A percentile compares a stretch with the other conserved stretches of the same genome.
Conservation (phyloP, 441 rosid genomes). For the Arabidopsis lyrata region DNA sequence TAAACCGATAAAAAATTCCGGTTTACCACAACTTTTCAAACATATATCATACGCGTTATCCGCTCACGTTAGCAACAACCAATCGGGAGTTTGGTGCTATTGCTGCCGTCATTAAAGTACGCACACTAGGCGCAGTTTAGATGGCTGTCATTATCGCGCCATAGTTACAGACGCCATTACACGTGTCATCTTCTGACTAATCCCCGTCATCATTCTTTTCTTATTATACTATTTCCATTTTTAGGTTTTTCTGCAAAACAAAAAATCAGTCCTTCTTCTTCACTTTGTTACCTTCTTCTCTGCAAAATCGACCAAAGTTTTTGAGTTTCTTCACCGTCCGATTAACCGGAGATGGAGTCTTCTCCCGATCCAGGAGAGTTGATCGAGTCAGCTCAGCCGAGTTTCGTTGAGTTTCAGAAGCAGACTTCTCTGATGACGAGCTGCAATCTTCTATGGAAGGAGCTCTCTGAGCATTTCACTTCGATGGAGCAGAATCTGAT, state of each 20-base stretch:
- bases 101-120: constrained; percentile 33
- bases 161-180: constrained; percentile 13
- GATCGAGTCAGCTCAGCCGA: constrained; percentile 65
- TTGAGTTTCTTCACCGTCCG: constrained; percentile 7
- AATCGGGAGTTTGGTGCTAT: background rate
- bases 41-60: constrained; percentile 14
- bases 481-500: constrained; percentile 72
- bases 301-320: background rate
- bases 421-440: constrained; percentile 91
- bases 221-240: constrained; percentile 18
- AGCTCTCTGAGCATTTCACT: constrained; percentile 92
- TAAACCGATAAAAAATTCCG: background rate
- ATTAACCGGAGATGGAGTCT: constrained; percentile 65
- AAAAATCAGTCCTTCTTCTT: background rate
- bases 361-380: constrained; percentile 88
- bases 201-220: constrained; percentile 19
- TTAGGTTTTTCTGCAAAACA: constrained; percentile 24
- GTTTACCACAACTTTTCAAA: background rate
- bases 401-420: constrained; percentile 86
- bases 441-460: constrained; percentile 95
- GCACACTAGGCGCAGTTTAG: constrained; percentile 19
- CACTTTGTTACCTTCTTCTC: constrained; percentile 23
- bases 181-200: constrained; percentile 14
- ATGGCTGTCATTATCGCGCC: constrained; percentile 16
- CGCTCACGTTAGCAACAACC: constrained; percentile 29